Conservation (phyloP, 2,329 filamentous ascomycete species). For the Cryoendolithus antarcticus region DNA sequence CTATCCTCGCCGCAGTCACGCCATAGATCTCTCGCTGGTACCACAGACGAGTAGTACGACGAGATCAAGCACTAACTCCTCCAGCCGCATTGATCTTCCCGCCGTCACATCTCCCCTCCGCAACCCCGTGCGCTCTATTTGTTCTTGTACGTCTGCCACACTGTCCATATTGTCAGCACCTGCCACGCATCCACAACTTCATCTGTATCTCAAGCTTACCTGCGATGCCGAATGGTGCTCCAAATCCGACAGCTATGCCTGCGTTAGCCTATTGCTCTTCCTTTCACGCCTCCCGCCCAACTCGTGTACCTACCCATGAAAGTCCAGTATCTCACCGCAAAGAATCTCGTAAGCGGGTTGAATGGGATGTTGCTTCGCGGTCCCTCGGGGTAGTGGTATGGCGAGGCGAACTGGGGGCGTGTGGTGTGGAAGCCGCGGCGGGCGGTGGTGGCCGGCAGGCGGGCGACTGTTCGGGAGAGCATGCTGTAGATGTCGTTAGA, state of each 20-base stretch:
- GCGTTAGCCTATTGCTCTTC: constrained; percentile 26
- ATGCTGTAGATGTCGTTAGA: constrained; percentile 6
- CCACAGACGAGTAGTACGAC: too few species aligned
- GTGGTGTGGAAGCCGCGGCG: constrained; percentile 93
- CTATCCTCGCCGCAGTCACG: too few species aligned
- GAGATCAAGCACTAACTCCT: too few species aligned
- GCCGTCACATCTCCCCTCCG: too few species aligned
- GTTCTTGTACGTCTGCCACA: constrained; percentile 59
- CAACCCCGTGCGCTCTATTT: constrained; percentile 12
- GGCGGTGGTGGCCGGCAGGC: constrained; percentile 49
- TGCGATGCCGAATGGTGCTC: constrained; percentile 49
- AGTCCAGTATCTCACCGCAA: constrained; percentile 69
- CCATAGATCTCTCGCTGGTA: too few species aligned
- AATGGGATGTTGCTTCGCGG: constrained; percentile 92
- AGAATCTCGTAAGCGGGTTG: constrained; percentile 84
- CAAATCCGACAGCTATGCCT: constrained; percentile 43
- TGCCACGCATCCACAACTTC: neutral
- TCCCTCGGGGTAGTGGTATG: constrained; percentile 97
- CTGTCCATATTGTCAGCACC: constrained; percentile 29
- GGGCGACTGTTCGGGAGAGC: constrained; percentile 34
- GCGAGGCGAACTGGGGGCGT: constrained; percentile 70
- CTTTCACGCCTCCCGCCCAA: neutral
- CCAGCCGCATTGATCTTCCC: too few species aligned
- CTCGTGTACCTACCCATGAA: constrained; percentile 51
- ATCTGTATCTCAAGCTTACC: constrained; percentile 35